These are phyloP conservation scores for Daldinia vernicosa DNA, from an alignment of 495 filamentous ascomycete genomes.

Conservation along the genomic window DNA sequence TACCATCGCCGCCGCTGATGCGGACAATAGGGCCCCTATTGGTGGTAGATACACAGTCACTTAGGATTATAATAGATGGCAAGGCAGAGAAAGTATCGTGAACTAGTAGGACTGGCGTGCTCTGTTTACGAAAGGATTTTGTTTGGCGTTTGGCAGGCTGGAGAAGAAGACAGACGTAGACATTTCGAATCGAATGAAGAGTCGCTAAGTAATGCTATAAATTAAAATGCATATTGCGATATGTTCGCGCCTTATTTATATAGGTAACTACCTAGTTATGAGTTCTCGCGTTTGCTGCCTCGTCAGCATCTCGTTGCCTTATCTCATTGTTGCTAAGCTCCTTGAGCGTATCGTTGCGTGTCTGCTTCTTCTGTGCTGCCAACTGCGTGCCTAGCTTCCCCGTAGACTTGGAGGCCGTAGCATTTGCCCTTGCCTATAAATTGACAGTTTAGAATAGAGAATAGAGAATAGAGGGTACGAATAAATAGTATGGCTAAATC, in stretches of 20 bases:
- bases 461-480: no score
- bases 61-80: constrained; percentile 48
- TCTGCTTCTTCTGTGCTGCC: constrained; percentile 72
- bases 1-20: constrained; percentile 88
- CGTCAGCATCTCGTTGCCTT: constrained; percentile 66
- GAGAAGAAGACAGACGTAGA: constrained; percentile 5
- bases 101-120: background rate
- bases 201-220: background rate
- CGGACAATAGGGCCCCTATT: constrained; percentile 78
- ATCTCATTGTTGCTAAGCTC: constrained; percentile 65
- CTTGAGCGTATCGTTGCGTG: constrained; percentile 65
- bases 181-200: background rate
- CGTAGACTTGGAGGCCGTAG: constrained; percentile 49
- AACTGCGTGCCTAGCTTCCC: constrained; percentile 71
- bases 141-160: constrained; percentile 20
- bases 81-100: constrained; percentile 4
- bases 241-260: background rate
- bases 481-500: no score
- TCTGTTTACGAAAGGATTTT: constrained; percentile 15
- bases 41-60: constrained; percentile 92
- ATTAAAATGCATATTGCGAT: constrained; percentile 2
- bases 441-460: constrained; percentile 11
- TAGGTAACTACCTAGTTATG: constrained; percentile 56
- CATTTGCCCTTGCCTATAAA: constrained; percentile 56
- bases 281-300: constrained; percentile 56